phyloP scores from a whole-genome alignment of 1,139 yeast genomes.

The Scheffersomyces quercinus region DNA sequence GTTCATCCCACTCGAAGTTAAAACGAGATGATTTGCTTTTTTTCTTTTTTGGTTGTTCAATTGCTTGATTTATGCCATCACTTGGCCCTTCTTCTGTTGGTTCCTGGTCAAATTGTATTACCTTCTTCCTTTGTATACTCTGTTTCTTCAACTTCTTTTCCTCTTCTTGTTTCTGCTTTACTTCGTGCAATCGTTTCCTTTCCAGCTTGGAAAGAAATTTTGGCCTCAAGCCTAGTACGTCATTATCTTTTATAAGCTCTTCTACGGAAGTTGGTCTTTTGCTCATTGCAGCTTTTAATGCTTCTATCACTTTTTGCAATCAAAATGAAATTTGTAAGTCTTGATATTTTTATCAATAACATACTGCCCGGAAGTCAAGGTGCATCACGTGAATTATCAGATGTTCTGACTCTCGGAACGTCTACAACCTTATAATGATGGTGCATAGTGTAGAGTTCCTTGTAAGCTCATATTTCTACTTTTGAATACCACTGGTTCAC shows the following conservation, averaged over 20 bases:
- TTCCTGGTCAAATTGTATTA: conserved; percentile 6
- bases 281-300: conserved; percentile 11
- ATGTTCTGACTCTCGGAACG: no score
- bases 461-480: no score
- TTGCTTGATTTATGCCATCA: conserved; percentile 3
- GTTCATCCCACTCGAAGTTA: conserved; percentile 66
- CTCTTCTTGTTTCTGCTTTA: conserved; percentile 20
- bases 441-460: no score
- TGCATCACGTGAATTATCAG: no score
- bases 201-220: conserved; percentile 51
- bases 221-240: conserved; percentile 26
- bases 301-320: no score
- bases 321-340: no score
- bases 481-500: no score
- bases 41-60: conserved; percentile 5
- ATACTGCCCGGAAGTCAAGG: no score
- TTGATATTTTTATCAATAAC: no score
- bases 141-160: conserved; percentile 11
- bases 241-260: conserved; percentile 31
- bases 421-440: no score
- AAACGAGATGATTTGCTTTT: conserved; percentile 38
- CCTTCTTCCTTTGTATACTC: conserved; percentile 4
- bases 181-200: conserved; percentile 34
- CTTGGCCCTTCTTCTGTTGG: conserved; percentile 5
- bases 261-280: conserved; percentile 43